Base-by-base conservation (phyloP, 169 alveolate species). In the Cryptosporidium muris region DNA sequence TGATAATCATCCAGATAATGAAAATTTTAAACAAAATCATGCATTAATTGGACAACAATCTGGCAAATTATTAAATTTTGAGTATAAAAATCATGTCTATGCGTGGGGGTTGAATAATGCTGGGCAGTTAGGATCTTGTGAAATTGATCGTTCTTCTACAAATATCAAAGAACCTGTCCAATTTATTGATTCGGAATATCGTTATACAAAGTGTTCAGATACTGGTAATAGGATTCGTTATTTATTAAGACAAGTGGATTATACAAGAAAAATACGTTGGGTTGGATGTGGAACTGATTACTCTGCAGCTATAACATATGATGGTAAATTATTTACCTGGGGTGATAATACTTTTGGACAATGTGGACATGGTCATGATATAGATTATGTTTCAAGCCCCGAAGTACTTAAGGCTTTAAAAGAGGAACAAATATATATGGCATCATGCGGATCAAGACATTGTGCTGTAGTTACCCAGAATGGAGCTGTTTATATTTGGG, bases 401-500 rank as follows among this genome's bases (percentile, higher is more conserved):
- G 60, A 58, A 43, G 54, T 74, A 9, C 25, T 74, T 42, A 68
- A 74, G 25, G 49, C 85, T 11, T 68, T 74, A 34, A 74, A 74
- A 54, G 85, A 74, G 48, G 85, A 74, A 47, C 85, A 74, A 37
- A 63, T 74, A 34, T 74, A 74, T 42, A 74, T 74, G 85, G 85
- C 85, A 47, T 74, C 85, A 4, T 66, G 74, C 16, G 85, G 85
- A 25, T 25, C 45, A 58, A 74, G 85, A 43, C 85, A 74, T 42
- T 74, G 85, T 47, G 85, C 74, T 12, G 85, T 74, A 40, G 85
- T 74, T 14, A 74, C 85, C 8, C 85, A 74, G 48, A 74, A 74
- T 74, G 85, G 85, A 45, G 62, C 85, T 14, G 85, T 74, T 56
- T 74, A 34, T 43, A 74, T 74, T 66, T 74, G 85, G 85, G 85